Evolutionary conservation across 148 eudicot genomes (phyloP), one percentile per base, ranked within the genome.

Genomic region (Vaccinium macrocarpon): DNA sequence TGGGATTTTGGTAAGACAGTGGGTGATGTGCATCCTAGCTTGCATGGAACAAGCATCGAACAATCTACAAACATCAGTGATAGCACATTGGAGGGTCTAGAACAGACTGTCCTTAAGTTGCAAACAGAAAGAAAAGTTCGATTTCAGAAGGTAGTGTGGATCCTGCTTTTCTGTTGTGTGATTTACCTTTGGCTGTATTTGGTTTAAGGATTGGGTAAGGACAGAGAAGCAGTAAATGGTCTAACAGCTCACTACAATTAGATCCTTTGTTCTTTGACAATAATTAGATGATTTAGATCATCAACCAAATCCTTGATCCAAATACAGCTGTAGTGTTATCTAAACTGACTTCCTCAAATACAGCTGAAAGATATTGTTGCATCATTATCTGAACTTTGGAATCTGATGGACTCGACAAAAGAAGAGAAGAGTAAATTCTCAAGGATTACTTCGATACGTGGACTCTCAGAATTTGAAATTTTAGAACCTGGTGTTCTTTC

Each of bases 21-120:
- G 59, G 88, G 90, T 50, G 93, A 90, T 57, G 91, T 93, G 86
- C 91, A 93, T 81, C 95, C 95, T 32, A 92, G 90, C 89, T 88
- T 92, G 90, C 88, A 86, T 51, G 89, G 88, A 49, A 76, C 91
- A 75, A 84, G 75, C 49, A 68, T 87, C n/a, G 95, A 86, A 83
- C 91, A 87, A 38, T 88, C 92, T 6, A 90, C 91, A 70, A 91
- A 93, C 84, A 90, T 93, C 81, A 89, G 92, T 72, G 91, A 90
- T 48, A 80, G 78, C 83, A 89, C 92, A 27, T 68, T 93, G 87
- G 91, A 90, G 88, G 92, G 92, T 68, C 88, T 93, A 29, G 88
- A 89, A 27, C 91, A 88, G 82, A 85, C 90, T 52, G 89, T 90
- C 72, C 82, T 83, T 42, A 87, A 84, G 84, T 82, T 93, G 86